Conservation (phyloP, 2,329 filamentous ascomycete species). For the Whalleya microplaca region DNA sequence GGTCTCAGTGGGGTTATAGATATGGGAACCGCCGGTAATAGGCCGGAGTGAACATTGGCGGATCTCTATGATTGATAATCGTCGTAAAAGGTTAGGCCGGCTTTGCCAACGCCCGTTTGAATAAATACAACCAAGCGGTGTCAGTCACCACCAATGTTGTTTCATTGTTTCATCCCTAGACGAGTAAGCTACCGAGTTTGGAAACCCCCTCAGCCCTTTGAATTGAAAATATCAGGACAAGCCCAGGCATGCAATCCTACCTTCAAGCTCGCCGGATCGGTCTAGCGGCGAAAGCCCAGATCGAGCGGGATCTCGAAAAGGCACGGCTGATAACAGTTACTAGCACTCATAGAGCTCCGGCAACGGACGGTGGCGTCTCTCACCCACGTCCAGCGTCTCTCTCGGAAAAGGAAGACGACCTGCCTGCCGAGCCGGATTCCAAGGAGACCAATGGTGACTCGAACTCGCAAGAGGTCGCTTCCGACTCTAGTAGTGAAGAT, state of each 20-base stretch:
- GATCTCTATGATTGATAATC: too few relatives aligned
- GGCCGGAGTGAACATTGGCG: too few relatives aligned
- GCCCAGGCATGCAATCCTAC: slow-evolving; percentile 29
- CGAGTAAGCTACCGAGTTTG: too few relatives aligned
- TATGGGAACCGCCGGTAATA: too few relatives aligned
- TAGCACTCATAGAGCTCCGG: slow-evolving; percentile 2
- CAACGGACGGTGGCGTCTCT: background rate
- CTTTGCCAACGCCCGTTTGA: too few relatives aligned
- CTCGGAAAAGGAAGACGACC: background rate
- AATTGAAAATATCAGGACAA: slow-evolving; percentile 1
- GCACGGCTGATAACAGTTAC: slow-evolving; percentile 15
- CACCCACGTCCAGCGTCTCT: background rate
- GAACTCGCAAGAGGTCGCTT: background rate
- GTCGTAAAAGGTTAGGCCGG: too few relatives aligned
- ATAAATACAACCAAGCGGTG: too few relatives aligned
- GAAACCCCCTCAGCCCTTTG: background rate
- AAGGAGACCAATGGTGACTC: background rate
- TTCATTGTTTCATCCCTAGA: too few relatives aligned
- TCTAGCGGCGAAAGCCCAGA: slow-evolving; percentile 26
- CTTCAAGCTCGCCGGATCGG: slow-evolving; percentile 26
- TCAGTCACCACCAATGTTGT: too few relatives aligned
- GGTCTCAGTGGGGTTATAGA: too few relatives aligned
- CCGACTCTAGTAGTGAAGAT: background rate
- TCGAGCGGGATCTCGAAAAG: slow-evolving; percentile 28
- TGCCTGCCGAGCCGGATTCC: background rate